Conservation (phyloP, 495 filamentous ascomycete genomes). For the Oleoguttula mirabilis region DNA sequence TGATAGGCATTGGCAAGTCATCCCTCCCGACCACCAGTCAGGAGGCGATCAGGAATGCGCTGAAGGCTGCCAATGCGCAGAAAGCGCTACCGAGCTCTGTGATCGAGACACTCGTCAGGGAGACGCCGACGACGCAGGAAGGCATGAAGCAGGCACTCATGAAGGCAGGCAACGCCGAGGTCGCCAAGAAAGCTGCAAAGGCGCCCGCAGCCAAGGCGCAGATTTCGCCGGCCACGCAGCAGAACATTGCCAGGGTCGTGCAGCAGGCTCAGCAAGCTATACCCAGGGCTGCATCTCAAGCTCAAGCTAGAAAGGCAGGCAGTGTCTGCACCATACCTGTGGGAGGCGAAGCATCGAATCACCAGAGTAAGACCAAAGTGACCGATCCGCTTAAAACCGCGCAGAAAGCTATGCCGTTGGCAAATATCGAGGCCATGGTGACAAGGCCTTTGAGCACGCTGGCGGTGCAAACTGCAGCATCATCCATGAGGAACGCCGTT, state of each 20-base stretch:
- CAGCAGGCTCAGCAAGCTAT: slow-evolving; percentile 11
- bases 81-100: slow-evolving; percentile 8
- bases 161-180: slow-evolving; percentile 8
- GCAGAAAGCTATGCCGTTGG: slow-evolving; percentile 14
- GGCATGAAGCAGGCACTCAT: slow-evolving; percentile 7
- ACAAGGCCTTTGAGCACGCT: slow-evolving; percentile 18
- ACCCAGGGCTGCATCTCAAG: not conserved
- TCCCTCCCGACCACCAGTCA: slow-evolving; percentile 9
- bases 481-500: slow-evolving; percentile 7
- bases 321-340: slow-evolving; percentile 9
- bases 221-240: not conserved
- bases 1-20: slow-evolving; percentile 4
- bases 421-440: slow-evolving; percentile 16
- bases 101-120: slow-evolving; percentile 13
- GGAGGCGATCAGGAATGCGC: slow-evolving; percentile 14
- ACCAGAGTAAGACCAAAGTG: not conserved
- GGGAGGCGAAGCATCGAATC: slow-evolving; percentile 10
- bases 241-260: slow-evolving; percentile 3
- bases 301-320: slow-evolving; percentile 5
- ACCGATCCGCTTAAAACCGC: slow-evolving; percentile 4
- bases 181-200: slow-evolving; percentile 6
- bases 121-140: slow-evolving; percentile 10
- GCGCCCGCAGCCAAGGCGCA: slow-evolving; percentile 6
- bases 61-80: slow-evolving; percentile 14
- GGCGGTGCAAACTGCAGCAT: slow-evolving; percentile 14